Base-by-base conservation (phyloP, 805 yeast species). In the Schwanniomyces vanrijiae region DNA sequence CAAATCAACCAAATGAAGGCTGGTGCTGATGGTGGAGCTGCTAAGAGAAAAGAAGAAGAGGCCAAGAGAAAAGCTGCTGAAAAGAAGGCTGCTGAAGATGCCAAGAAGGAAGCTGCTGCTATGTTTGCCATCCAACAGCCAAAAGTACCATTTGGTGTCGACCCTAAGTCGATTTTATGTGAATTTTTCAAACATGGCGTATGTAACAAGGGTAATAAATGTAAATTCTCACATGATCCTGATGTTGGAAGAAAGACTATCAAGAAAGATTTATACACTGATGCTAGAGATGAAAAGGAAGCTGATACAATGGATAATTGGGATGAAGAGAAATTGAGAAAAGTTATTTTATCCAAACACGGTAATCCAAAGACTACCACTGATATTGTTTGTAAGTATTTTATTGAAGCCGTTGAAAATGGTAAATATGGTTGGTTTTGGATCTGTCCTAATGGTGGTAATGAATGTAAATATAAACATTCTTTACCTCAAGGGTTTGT, bases 401-500 rank as follows among this genome's bases (percentile, higher is more conserved):
- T 94, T 72, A 88, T 94, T 55, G 96, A 90, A 50, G 98, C 99
- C 0, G 97, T 94, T 48, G 99, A 94, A 64, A 90, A 90, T 62
- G 94, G 92, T 48, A 92, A 92, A 64, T 94, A 94, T 65, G 99
- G 99, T 62, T 94, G 99, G 99, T 91, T 94, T 70, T 94, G 99
- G 99, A 77, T 80, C 18, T 94, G 99, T 75, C 99, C 99, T 22
- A 89, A 89, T 57, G 91, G 92, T 35, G 97, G 96, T 55, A 82
- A 86, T 51, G 86, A 82, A 50, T 94, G 99, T 81, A 92, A 86
- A 75, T 94, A 94, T 74, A 84, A 82, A 68, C 99, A 94, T 69
- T 87, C 97, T 7, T 77, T 94, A 61, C 99, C 99, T 35, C 91
- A 95, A 40, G 99, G 99, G 0, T 95, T 90, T 68, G 95, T 89